These are phyloP conservation scores for Geranomyces michiganensis DNA, from an alignment of 192 early-diverging fungal genomes.

Conservation along the genomic window DNA sequence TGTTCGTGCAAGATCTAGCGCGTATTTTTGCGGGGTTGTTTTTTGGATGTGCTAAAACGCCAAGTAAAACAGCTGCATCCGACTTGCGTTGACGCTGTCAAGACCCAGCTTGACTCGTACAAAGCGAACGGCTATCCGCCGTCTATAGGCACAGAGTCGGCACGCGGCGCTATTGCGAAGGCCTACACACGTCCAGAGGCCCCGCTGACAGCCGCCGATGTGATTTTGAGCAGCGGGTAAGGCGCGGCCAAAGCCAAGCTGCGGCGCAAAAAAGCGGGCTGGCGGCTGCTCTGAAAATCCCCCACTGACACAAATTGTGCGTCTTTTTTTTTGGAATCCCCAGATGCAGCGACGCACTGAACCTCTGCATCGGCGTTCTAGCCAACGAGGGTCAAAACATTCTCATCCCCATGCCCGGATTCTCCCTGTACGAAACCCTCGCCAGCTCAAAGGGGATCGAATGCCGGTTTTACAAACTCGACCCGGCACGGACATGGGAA, in stretches of 20 bases:
- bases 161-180: constrained; percentile 76
- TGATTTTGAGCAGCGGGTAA: constrained; percentile 75
- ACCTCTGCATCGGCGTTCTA: constrained; percentile 58
- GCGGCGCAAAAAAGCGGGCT: too few relatives aligned
- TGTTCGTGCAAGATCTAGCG: too few relatives aligned
- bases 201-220: constrained; percentile 72
- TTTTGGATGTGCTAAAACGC: not conserved
- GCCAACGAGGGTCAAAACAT: constrained; percentile 85
- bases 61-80: not conserved
- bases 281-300: too few relatives aligned
- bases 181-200: constrained; percentile 71
- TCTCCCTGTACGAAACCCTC: constrained; percentile 83
- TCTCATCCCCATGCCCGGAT: constrained; percentile 80
- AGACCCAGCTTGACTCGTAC: constrained; percentile 66
- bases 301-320: too few relatives aligned
- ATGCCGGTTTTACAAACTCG: constrained; percentile 76
- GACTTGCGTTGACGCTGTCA: constrained; percentile 67
- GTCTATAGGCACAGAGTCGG: constrained; percentile 57
- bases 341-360: constrained; percentile 40
- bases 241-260: not conserved
- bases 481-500: constrained; percentile 79
- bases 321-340: too few relatives aligned
- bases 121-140: constrained; percentile 84
- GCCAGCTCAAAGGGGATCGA: constrained; percentile 77
- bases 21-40: not conserved